These are phyloP conservation scores for Smallanthus sonchifolius DNA, from an alignment of 129 eudicot species.

Conservation along the genomic window DNA sequence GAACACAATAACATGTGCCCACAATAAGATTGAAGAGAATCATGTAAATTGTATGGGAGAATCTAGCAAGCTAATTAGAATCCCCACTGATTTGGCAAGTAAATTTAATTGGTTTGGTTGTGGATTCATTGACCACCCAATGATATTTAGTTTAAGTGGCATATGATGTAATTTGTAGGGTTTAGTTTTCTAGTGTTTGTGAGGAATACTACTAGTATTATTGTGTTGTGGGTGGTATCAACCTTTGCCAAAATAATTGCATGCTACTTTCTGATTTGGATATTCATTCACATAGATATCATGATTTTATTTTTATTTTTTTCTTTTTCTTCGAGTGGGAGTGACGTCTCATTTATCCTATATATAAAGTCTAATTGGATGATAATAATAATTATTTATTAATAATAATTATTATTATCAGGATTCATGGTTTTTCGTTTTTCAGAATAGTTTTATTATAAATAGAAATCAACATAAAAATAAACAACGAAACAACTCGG, in stretches of 20 bases:
- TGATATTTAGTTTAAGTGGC: slow-evolving; percentile 40
- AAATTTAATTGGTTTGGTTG: slow-evolving; percentile 24
- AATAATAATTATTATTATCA: too few relatives aligned
- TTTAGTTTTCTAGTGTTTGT: slow-evolving; percentile 18
- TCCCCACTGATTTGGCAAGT: slow-evolving; percentile 20
- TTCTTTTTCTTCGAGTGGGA: slow-evolving; percentile 11
- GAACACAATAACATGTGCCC: slow-evolving; percentile 7
- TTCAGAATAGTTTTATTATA: background rate
- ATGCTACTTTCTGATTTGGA: slow-evolving; percentile 36
- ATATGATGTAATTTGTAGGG: slow-evolving; percentile 41
- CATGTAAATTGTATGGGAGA: background rate
- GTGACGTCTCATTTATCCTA: slow-evolving; percentile 19
- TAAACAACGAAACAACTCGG: too few relatives aligned
- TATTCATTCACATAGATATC: slow-evolving; percentile 13
- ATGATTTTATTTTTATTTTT: slow-evolving; percentile 9
- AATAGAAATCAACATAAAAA: background rate
- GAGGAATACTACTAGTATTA: slow-evolving; percentile 19
- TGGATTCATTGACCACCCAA: slow-evolving; percentile 41
- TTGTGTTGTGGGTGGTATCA: slow-evolving; percentile 38
- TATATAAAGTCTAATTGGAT: background rate
- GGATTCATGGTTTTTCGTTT: too few relatives aligned
- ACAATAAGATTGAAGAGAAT: background rate
- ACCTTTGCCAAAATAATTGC: slow-evolving; percentile 35
- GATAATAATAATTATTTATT: background rate
- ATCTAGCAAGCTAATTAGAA: background rate